Conservation (phyloP, 2,329 filamentous ascomycete species). For the Hansfordia pulvinata region DNA sequence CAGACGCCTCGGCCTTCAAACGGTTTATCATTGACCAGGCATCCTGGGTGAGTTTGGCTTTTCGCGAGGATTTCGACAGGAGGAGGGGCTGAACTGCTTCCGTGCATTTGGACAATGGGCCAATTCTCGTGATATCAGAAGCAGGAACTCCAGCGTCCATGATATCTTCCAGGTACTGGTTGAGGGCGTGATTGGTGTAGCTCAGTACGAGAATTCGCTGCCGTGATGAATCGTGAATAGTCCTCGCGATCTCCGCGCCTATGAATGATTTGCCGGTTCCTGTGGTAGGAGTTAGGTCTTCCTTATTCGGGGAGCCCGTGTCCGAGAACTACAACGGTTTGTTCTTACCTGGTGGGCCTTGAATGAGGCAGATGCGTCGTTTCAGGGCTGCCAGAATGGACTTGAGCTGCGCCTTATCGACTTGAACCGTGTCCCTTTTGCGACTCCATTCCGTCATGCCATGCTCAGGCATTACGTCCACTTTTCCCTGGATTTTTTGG, state of each 20-base stretch:
- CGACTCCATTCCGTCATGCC: too few species aligned
- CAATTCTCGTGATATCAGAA: slow-evolving; percentile 44
- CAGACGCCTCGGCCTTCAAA: slow-evolving; percentile 20
- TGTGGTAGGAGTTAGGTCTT: too few species aligned
- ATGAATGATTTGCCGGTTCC: slow-evolving; percentile 67
- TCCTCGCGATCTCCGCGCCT: slow-evolving; percentile 47
- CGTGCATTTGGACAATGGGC: slow-evolving; percentile 44
- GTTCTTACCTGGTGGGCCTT: slow-evolving; percentile 57
- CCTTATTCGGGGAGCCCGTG: too few species aligned
- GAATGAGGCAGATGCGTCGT: slow-evolving; percentile 45
- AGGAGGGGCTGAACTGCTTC: slow-evolving; percentile 30
- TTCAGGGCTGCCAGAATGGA: slow-evolving; percentile 41
- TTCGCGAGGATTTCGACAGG: slow-evolving; percentile 26
- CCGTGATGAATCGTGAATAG: slow-evolving; percentile 31
- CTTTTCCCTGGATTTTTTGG: too few species aligned
- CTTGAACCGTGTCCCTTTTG: too few species aligned
- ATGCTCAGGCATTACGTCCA: too few species aligned
- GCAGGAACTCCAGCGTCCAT: slow-evolving; percentile 40
- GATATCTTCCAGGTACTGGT: slow-evolving; percentile 54
- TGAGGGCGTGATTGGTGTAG: slow-evolving; percentile 55
- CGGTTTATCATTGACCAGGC: slow-evolving; percentile 27
- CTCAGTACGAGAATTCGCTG: slow-evolving; percentile 48
- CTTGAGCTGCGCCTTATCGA: slow-evolving; percentile 33
- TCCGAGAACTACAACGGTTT: neutral
- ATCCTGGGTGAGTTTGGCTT: slow-evolving; percentile 12